phyloP scores from a whole-genome alignment of 176 grass and related monocot genomes.

The Juncus effusus region DNA sequence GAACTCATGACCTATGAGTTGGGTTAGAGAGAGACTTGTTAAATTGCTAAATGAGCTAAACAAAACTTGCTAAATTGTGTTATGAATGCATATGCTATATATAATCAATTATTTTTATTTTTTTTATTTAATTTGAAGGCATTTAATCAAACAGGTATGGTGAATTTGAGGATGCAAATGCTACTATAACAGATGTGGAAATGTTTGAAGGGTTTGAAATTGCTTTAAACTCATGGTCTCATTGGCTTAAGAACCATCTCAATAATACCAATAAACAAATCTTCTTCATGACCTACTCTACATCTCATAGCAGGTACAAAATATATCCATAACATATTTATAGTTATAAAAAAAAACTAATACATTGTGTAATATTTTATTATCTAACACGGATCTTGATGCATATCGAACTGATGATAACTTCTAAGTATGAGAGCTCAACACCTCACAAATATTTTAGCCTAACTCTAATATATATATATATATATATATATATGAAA shows the following conservation, averaged over 20 bases:
- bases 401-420: no score
- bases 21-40: no score
- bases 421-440: no score
- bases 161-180: slow-evolving; percentile 56
- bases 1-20: no score
- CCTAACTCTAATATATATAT: no score
- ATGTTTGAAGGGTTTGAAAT: slow-evolving; percentile 68
- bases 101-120: not conserved
- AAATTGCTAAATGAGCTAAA: no score
- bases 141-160: slow-evolving; percentile 44
- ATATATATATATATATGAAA: no score
- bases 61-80: no score
- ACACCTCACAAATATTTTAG: no score
- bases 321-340: not conserved
- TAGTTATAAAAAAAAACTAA: not conserved
- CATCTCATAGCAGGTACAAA: slow-evolving; percentile 63
- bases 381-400: no score
- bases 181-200: slow-evolving; percentile 52
- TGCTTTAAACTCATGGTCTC: slow-evolving; percentile 55
- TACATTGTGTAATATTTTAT: no score
- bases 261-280: slow-evolving; percentile 51
- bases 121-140: not conserved
- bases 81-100: no score
- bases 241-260: slow-evolving; percentile 48
- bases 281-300: slow-evolving; percentile 74